Conservation (phyloP, 495 filamentous ascomycete species). For the Hypoxylon subgilvum region DNA sequence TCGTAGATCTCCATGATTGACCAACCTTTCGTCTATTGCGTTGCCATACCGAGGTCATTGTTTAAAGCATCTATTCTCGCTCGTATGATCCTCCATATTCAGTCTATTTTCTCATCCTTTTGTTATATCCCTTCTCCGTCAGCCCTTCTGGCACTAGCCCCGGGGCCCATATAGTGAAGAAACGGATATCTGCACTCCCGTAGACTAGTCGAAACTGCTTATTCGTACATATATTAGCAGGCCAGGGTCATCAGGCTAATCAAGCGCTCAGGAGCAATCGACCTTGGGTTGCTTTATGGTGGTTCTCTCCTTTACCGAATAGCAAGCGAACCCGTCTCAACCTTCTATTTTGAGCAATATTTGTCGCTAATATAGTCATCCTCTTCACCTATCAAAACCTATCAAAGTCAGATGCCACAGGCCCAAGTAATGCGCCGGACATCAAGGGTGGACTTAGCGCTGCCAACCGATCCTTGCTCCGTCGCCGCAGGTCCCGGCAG, state of each 20-base stretch:
- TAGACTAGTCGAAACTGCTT: slow-evolving; percentile 6
- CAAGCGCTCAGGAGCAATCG: neutral
- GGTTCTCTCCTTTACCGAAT: slow-evolving; percentile 25
- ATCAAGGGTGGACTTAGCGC: slow-evolving; percentile 34
- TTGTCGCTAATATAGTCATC: slow-evolving; percentile 20
- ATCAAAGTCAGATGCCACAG: slow-evolving; percentile 26
- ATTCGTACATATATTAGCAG: slow-evolving; percentile 1
- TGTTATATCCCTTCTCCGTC: neutral
- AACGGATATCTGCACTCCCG: neutral
- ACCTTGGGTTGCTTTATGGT: slow-evolving; percentile 7
- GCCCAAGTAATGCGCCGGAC: slow-evolving; percentile 35
- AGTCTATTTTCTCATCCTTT: neutral
- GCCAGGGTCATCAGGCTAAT: slow-evolving; percentile 2
- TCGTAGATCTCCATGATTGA: slow-evolving; percentile 7
- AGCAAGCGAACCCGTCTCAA: slow-evolving; percentile 30
- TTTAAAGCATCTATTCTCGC: neutral
- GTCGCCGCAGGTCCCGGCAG: slow-evolving; percentile 33
- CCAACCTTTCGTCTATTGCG: slow-evolving; percentile 5
- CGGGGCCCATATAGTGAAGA: neutral
- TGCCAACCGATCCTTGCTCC: slow-evolving; percentile 33
- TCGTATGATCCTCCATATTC: slow-evolving; percentile 5
- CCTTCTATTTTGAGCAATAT: slow-evolving; percentile 37
- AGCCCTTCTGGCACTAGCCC: neutral
- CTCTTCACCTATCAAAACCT: slow-evolving; percentile 24
- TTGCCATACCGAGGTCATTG: slow-evolving; percentile 14